Evolutionary conservation across 805 yeast species (phyloP).

Genomic region (Kluyveromyces dobzhanskii): DNA sequence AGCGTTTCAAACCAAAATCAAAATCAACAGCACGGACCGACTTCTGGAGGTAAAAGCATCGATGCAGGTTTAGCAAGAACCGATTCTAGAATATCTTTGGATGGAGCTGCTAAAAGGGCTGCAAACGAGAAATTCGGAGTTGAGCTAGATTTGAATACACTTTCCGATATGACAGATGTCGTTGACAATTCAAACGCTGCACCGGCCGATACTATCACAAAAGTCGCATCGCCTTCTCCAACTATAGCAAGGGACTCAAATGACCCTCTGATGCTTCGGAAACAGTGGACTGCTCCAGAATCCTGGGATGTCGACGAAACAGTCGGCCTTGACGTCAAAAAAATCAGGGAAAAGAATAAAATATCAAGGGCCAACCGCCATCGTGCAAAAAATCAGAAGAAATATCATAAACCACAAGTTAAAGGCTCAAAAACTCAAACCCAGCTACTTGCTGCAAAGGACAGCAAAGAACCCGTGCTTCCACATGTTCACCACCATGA

Average conservation of each 20-base stretch:
- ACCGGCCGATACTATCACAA: not conserved
- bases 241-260: not conserved
- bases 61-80: not conserved
- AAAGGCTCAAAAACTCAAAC: too few species aligned
- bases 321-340: conserved; percentile 7
- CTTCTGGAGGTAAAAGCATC: not conserved
- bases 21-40: not conserved
- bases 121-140: conserved; percentile 5
- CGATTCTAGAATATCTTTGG: not conserved
- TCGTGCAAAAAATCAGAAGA: not conserved
- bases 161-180: conserved; percentile 20
- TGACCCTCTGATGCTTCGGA: not conserved
- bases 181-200: conserved; percentile 1
- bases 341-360: conserved; percentile 12
- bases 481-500: conserved; percentile 5
- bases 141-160: conserved; percentile 24
- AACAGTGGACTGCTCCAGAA: conserved; percentile 49
- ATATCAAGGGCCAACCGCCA: conserved; percentile 3
- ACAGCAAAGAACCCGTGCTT: not conserved
- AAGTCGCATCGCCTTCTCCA: not conserved
- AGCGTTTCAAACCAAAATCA: not conserved
- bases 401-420: not conserved
- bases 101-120: not conserved
- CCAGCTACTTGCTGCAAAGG: not conserved
- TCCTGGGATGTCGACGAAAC: conserved; percentile 48